Evolutionary conservation across 352 stramenopile genomes (phyloP), one percentile per base, ranked within the genome.

Genomic region (Elongisporangium undulatum): DNA sequence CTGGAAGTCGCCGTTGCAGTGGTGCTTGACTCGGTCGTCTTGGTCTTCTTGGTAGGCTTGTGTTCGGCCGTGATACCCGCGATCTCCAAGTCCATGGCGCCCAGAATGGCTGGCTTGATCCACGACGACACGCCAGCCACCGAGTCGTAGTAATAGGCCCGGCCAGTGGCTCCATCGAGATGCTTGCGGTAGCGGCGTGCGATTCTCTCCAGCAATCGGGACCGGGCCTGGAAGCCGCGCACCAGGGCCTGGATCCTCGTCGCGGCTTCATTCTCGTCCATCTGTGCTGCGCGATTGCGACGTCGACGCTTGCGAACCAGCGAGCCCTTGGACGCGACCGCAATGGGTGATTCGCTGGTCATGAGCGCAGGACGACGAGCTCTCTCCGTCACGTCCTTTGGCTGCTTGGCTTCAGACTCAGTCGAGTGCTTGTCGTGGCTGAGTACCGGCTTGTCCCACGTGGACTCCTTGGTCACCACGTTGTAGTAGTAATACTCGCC

Each of bases 401-500:
- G 34, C 34, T 45, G 34, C 34, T 45, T 45, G 34, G 34, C 34
- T 45, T 45, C 34, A 4, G 12, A 12, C 17, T 9, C 34, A 17
- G 2, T 17, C 10, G 29, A 41, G 29, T 10, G 6, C 29, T 39
- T 39, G 29, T 39, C 29, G 6, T 39, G 29, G 12, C 10, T 45
- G 34, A 45, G 34, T 12, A 17, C 34, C 4, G 34, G 85, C 20
- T 81, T 86, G n/a, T 85, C 66, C 82, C 79, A 90, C 6, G 68
- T 84, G 2, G 85, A 87, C 34, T 85, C 64, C 29, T 89, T 83
- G 7, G 82, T 92, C 50, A 82, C 68, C 10, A 64, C 70, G 55
- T 94, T 88, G 69, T 89, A 89, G 69, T 89, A 94, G 62, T 84
- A 94, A 51, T 66, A 76, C 39, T 79, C 58, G 0, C 75, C 72